Percentiles rank a stretch among this genome's conserved stretches.
Evolutionary conservation across 2,329 filamentous ascomycete species (phyloP).

Genomic region (Neonectria neomacrospora): DNA sequence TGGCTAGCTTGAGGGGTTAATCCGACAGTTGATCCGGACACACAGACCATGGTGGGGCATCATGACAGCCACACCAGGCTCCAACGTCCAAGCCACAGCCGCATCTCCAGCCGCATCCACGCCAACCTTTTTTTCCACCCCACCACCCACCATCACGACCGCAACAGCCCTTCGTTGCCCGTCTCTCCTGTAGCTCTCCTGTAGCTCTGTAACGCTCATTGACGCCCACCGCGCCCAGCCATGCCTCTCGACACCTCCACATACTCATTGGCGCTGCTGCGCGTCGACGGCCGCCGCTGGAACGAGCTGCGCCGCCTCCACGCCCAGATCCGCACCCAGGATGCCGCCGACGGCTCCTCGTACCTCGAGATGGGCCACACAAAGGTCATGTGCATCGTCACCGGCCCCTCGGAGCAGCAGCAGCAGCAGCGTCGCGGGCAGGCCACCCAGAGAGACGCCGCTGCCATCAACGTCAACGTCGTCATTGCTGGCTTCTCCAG

Average conservation of each 20-base stretch:
- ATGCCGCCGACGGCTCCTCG: conserved; percentile 89
- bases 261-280: conserved; percentile 86
- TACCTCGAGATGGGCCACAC: conserved; percentile 99
- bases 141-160: conserved; percentile 33
- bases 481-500: conserved; percentile 89
- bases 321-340: conserved; percentile 91
- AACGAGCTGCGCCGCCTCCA: conserved; percentile 93
- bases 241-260: conserved; percentile 97
- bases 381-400: conserved; percentile 92
- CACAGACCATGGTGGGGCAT: background rate
- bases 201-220: background rate
- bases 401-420: conserved; percentile 79
- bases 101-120: conserved; percentile 39
- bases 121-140: conserved; percentile 40
- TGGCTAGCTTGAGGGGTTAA: conserved; percentile 16
- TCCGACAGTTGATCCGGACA: conserved; percentile 37
- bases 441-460: conserved; percentile 57
- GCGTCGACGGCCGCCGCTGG: conserved; percentile 89
- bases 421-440: conserved; percentile 53
- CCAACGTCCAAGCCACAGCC: conserved; percentile 26
- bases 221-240: conserved; percentile 13
- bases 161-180: conserved; percentile 7
- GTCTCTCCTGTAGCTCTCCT: background rate
- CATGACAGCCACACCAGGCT: conserved; percentile 14
- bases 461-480: conserved; percentile 81